Conservation (phyloP, 371 early-diverging fungal genomes). For the Basidiobolus heterosporus region DNA sequence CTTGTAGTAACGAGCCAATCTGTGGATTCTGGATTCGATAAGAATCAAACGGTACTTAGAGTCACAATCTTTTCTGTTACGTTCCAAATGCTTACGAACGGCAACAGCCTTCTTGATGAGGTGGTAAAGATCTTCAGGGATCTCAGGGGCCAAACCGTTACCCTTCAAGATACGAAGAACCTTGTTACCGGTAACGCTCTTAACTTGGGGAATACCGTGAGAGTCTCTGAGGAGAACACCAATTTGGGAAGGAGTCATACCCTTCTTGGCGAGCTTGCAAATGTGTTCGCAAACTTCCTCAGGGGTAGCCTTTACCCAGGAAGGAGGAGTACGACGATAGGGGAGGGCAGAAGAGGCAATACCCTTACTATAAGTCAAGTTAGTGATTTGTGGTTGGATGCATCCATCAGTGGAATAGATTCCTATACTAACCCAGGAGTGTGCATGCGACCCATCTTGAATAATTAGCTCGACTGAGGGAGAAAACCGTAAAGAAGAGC, state of each 20-base stretch:
- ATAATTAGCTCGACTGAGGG: no score
- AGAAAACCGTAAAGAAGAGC: no score
- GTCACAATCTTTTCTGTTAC: conserved; percentile 97
- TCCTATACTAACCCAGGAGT: conserved; percentile 40
- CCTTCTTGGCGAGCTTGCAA: conserved; percentile 98
- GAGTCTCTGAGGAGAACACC: conserved; percentile 97
- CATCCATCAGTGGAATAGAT: no score
- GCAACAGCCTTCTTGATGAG: conserved; percentile 98
- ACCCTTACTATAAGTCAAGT: conserved; percentile 66
- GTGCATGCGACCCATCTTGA: conserved; percentile 93
- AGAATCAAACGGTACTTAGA: conserved; percentile 99
- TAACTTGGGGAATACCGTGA: conserved; percentile 96
- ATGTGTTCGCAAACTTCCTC: conserved; percentile 96
- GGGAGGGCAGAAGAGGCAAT: conserved; percentile 96
- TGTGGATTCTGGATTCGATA: conserved; percentile 96
- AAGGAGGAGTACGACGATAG: conserved; percentile 94
- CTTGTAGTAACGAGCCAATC: conserved; percentile 99
- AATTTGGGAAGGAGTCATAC: conserved; percentile 96
- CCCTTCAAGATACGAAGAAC: conserved; percentile 84
- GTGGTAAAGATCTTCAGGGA: conserved; percentile 99
- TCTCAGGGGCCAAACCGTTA: conserved; percentile 86
- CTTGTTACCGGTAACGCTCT: conserved; percentile 90
- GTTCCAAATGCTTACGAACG: conserved; percentile 98
- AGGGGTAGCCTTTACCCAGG: conserved; percentile 91
- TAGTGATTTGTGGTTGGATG: no score